phyloP scores from a whole-genome alignment of 352 stramenopile genomes.

The Globisporangium canariense region DNA sequence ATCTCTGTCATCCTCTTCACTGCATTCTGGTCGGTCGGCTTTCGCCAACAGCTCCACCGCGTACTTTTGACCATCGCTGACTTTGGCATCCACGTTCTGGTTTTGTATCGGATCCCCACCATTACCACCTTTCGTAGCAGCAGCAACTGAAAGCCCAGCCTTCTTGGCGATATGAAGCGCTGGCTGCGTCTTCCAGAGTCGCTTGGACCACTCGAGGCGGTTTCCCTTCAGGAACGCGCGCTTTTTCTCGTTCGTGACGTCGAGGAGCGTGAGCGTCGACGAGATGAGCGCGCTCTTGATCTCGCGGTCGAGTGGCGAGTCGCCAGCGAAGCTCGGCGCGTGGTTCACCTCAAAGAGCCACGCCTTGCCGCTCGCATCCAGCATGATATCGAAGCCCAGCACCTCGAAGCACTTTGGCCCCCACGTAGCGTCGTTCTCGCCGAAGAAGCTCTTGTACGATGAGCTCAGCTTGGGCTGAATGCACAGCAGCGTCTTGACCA shows the following conservation, averaged over 20 bases:
- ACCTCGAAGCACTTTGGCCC: conserved; percentile 46
- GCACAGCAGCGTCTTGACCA: conserved; percentile 43
- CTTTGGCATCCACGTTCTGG: neutral
- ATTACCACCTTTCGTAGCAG: neutral
- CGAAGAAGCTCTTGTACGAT: conserved; percentile 45
- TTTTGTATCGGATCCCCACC: conserved; percentile 2
- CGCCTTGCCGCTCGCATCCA: conserved; percentile 32
- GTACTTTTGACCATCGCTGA: neutral
- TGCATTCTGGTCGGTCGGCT: neutral
- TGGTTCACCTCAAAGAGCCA: conserved; percentile 54
- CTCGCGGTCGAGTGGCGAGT: conserved; percentile 34
- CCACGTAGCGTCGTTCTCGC: conserved; percentile 24
- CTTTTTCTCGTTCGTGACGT: conserved; percentile 41
- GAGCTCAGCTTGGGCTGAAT: conserved; percentile 35
- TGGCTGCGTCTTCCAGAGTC: conserved; percentile 26
- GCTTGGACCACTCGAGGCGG: conserved; percentile 28
- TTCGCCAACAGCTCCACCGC: neutral
- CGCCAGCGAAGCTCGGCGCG: conserved; percentile 41
- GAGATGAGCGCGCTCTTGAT: conserved; percentile 36
- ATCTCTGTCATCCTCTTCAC: neutral
- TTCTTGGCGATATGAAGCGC: neutral
- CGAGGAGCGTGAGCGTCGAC: conserved; percentile 29
- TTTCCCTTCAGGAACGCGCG: conserved; percentile 24
- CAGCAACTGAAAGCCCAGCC: neutral
- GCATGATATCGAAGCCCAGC: conserved; percentile 45